Evolutionary conservation across 2,329 filamentous ascomycete genomes (phyloP).

Genomic region (Graphilbum sp.): DNA sequence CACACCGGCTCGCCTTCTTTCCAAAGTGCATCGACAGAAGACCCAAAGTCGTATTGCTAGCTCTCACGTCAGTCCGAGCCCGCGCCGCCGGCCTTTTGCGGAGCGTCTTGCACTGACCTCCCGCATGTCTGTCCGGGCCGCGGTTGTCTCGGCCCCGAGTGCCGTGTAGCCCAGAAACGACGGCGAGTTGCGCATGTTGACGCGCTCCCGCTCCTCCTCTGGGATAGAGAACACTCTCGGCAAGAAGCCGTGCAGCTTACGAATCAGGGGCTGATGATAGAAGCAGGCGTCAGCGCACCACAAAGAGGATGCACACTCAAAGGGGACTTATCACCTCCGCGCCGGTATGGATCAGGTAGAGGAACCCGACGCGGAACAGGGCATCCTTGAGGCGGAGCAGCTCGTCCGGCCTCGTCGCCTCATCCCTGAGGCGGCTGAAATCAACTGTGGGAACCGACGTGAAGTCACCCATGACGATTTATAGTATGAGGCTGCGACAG

Average conservation of each 20-base stretch:
- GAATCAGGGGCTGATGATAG: slow-evolving; percentile 12
- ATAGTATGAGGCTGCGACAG: no score
- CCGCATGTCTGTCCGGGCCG: slow-evolving; percentile 31
- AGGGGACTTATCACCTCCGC: slow-evolving; percentile 12
- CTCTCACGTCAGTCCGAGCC: not conserved
- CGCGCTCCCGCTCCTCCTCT: slow-evolving; percentile 18
- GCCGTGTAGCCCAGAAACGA: slow-evolving; percentile 45
- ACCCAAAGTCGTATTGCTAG: slow-evolving; percentile 38
- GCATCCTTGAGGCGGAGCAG: slow-evolving; percentile 23
- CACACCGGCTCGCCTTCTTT: slow-evolving; percentile 17
- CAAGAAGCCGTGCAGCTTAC: slow-evolving; percentile 20
- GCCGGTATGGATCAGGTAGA: slow-evolving; percentile 34
- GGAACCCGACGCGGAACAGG: slow-evolving; percentile 33
- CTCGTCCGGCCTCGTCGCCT: slow-evolving; percentile 1
- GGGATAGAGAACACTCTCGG: slow-evolving; percentile 27
- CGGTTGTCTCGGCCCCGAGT: slow-evolving; percentile 38
- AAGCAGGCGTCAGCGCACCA: not conserved
- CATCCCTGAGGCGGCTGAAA: slow-evolving; percentile 4
- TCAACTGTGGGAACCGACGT: slow-evolving; percentile 5
- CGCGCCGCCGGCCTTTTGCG: not conserved
- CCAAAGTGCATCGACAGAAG: not conserved
- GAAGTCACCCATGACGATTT: slow-evolving; percentile 8
- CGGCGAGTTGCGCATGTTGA: slow-evolving; percentile 34
- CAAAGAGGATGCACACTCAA: not conserved
- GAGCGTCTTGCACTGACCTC: slow-evolving; percentile 10